phyloP scores from a whole-genome alignment of 148 eudicot genomes.

The Rhododendron molle region DNA sequence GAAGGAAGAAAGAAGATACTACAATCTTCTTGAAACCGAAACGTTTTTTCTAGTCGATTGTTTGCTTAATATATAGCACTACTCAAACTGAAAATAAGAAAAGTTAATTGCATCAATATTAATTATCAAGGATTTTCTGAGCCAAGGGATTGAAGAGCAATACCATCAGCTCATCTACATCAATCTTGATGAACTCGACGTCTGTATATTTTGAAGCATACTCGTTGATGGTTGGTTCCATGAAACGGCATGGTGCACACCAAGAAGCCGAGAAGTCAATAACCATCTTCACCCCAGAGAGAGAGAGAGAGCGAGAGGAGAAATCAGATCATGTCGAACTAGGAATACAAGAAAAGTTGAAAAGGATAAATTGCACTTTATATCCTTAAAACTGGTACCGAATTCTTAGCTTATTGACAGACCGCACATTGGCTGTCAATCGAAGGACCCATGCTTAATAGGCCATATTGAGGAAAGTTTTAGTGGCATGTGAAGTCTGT shows the following conservation, averaged over 20 bases:
- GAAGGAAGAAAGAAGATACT: too few relatives aligned
- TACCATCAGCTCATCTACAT: conserved; percentile 84
- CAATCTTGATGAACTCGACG: conserved; percentile 75
- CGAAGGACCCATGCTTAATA: neutral
- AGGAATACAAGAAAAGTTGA: neutral
- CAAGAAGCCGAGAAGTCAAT: conserved; percentile 80
- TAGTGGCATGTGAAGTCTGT: neutral
- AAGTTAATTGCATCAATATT: too few relatives aligned
- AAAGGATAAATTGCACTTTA: neutral
- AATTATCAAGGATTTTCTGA: too few relatives aligned
- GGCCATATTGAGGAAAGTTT: neutral
- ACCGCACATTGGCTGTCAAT: neutral
- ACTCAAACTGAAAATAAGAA: too few relatives aligned
- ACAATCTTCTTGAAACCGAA: neutral
- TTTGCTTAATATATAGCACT: neutral
- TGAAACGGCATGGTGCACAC: conserved; percentile 65
- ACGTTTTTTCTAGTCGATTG: neutral
- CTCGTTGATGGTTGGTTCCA: conserved; percentile 58
- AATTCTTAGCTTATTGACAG: too few relatives aligned
- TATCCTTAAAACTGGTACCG: neutral
- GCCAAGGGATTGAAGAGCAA: neutral
- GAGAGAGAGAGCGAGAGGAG: too few relatives aligned
- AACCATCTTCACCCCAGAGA: conserved; percentile 37
- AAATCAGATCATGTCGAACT: neutral
- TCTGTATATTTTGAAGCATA: conserved; percentile 55